These are phyloP conservation scores for Penicillium longicatenatum DNA, from an alignment of 495 filamentous ascomycete species.

Conservation along the genomic window DNA sequence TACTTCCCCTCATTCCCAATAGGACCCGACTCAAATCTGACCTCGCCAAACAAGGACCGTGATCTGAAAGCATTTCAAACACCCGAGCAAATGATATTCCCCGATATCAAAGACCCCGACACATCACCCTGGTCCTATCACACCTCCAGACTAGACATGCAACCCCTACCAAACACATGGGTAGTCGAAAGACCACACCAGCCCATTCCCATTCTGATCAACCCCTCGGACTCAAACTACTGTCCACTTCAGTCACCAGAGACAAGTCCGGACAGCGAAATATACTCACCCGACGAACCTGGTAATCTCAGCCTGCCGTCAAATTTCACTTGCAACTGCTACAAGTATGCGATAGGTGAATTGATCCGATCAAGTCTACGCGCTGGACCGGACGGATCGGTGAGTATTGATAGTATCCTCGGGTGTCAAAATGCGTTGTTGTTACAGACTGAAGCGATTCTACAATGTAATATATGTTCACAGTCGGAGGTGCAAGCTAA, in stretches of 20 bases:
- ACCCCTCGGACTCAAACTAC: not conserved
- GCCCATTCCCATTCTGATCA: not conserved
- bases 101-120: not conserved
- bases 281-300: slow-evolving; percentile 6
- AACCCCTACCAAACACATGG: slow-evolving; percentile 8
- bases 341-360: slow-evolving; percentile 15
- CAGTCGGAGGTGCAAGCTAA: slow-evolving; percentile 27
- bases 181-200: not conserved
- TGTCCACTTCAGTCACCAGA: slow-evolving; percentile 12
- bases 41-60: too few species aligned
- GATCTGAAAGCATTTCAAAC: not conserved
- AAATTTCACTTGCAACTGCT: slow-evolving; percentile 13
- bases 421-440: slow-evolving; percentile 33
- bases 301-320: not conserved
- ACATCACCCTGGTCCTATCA: slow-evolving; percentile 3
- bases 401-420: slow-evolving; percentile 35
- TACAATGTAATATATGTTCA: slow-evolving; percentile 35
- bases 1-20: not conserved
- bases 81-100: not conserved
- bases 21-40: not conserved
- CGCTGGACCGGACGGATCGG: slow-evolving; percentile 7
- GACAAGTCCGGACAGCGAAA: slow-evolving; percentile 6
- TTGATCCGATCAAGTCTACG: slow-evolving; percentile 10
- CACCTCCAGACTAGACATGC: not conserved
- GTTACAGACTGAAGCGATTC: slow-evolving; percentile 31